Evolutionary conservation across 1,284 basidiomycete species (phyloP).

Genomic region (Cerioporus squamosus): DNA sequence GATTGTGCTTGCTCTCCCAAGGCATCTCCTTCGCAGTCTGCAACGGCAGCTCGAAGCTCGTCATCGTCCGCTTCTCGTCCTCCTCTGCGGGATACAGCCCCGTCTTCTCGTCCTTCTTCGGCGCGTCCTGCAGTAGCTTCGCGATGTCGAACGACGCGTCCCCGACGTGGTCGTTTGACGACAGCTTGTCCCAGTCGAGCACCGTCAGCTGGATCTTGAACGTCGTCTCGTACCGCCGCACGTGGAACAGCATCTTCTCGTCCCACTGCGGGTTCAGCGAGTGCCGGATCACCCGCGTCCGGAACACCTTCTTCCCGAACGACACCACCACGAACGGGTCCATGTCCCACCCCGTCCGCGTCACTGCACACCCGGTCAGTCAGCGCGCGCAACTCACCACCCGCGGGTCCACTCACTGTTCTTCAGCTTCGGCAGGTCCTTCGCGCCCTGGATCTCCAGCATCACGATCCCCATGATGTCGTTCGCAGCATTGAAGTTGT

Average conservation of each 20-base stretch:
- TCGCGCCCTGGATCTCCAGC: constrained; percentile 71
- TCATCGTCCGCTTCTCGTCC: constrained; percentile 64
- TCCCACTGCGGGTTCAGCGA: constrained; percentile 93
- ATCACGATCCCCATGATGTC: constrained; percentile 96
- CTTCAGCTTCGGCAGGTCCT: constrained; percentile 84
- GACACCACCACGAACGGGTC: constrained; percentile 96
- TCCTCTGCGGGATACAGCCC: constrained; percentile 71
- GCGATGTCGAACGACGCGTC: constrained; percentile 73
- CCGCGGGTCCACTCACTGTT: constrained; percentile 67
- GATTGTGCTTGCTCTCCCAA: constrained; percentile 71
- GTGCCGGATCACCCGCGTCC: constrained; percentile 89
- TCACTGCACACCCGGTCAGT: constrained; percentile 56
- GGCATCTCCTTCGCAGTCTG: constrained; percentile 55
- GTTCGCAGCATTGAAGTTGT: constrained; percentile 68
- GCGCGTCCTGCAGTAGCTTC: constrained; percentile 74
- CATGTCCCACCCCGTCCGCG: constrained; percentile 91
- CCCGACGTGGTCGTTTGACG: constrained; percentile 87
- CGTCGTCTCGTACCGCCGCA: constrained; percentile 82
- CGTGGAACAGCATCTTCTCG: constrained; percentile 96
- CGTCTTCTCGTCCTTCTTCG: constrained; percentile 72
- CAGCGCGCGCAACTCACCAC: constrained; percentile 50
- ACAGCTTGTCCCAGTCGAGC: constrained; percentile 95
- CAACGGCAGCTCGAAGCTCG: constrained; percentile 65
- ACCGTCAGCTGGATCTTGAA: constrained; percentile 83
- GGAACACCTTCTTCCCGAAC: constrained; percentile 96